A percentile compares a stretch with the other conserved stretches of the same genome.
Evolutionary conservation across 805 yeast genomes (phyloP).

Genomic region (Saturnispora sanitii): DNA sequence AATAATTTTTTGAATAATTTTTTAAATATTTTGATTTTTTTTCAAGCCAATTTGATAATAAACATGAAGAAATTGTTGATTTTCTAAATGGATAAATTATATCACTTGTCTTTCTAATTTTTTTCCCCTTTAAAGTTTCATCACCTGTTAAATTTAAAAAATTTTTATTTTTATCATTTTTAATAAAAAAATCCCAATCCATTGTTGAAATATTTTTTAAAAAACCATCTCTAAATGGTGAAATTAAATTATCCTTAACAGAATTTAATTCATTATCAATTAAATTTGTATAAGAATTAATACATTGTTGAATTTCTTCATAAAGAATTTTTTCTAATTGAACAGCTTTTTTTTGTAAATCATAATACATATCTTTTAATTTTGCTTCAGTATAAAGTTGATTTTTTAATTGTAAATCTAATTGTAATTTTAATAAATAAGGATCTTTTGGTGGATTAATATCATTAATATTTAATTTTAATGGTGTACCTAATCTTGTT

Average conservation of each 20-base stretch:
- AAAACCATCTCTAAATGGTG: slow-evolving; percentile 42
- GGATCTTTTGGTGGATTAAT: slow-evolving; percentile 39
- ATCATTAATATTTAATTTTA: slow-evolving; percentile 15
- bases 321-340: slow-evolving; percentile 56
- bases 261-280: slow-evolving; percentile 42
- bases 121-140: slow-evolving; percentile 26
- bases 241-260: slow-evolving; percentile 40
- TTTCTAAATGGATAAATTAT: slow-evolving; percentile 44
- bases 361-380: slow-evolving; percentile 53
- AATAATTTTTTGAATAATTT: slow-evolving; percentile 52
- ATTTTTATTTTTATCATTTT: slow-evolving; percentile 32
- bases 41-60: slow-evolving; percentile 49
- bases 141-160: slow-evolving; percentile 31
- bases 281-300: slow-evolving; percentile 40
- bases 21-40: slow-evolving; percentile 54
- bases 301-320: slow-evolving; percentile 48
- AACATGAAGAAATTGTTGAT: slow-evolving; percentile 40
- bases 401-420: slow-evolving; percentile 56
- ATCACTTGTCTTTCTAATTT: slow-evolving; percentile 39
- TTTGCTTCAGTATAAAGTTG: slow-evolving; percentile 57
- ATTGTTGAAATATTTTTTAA: slow-evolving; percentile 47
- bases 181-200: slow-evolving; percentile 64
- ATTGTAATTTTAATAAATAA: slow-evolving; percentile 46
- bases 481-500: slow-evolving; percentile 23
- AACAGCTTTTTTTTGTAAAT: slow-evolving; percentile 55